Evolutionary conservation across 164 flowering plant species (phyloP).

Genomic region (Magnolia changhungtana): DNA sequence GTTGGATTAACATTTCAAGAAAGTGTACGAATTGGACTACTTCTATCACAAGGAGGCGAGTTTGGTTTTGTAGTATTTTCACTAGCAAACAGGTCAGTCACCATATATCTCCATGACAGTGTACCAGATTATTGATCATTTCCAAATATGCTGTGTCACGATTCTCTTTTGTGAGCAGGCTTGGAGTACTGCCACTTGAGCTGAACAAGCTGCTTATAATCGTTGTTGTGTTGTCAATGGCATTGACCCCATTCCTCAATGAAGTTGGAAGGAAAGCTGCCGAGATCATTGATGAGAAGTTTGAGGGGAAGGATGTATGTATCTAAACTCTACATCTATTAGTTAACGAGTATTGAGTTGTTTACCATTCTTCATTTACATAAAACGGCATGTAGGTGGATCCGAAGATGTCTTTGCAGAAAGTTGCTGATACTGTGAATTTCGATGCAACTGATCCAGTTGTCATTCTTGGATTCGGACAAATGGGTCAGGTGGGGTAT

Average conservation of each 20-base stretch:
- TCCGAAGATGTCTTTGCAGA: constrained; percentile 37
- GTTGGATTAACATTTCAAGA: constrained; percentile 83
- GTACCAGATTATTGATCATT: constrained; percentile 3
- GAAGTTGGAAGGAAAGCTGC: constrained; percentile 84
- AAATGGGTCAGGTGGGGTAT: constrained; percentile 83
- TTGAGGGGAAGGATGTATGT: constrained; percentile 54
- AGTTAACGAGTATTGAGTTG: background rate
- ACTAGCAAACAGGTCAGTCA: constrained; percentile 81
- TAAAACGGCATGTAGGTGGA: background rate
- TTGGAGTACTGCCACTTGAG: constrained; percentile 97
- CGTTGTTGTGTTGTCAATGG: constrained; percentile 97
- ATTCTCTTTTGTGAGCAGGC: constrained; percentile 44
- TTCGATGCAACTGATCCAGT: constrained; percentile 85
- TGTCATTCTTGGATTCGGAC: constrained; percentile 91
- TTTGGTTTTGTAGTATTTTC: constrained; percentile 97
- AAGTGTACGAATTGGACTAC: constrained; percentile 89
- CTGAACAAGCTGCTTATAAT: constrained; percentile 95
- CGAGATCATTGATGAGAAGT: constrained; percentile 53
- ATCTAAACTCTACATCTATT: constrained; percentile 6
- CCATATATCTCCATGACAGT: constrained; percentile 3
- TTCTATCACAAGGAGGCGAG: constrained; percentile 98
- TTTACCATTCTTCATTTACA: background rate
- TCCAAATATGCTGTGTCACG: constrained; percentile 4
- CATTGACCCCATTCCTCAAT: constrained; percentile 86
- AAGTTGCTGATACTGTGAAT: constrained; percentile 46